Percentiles rank a stretch among this genome's conserved stretches.
These are phyloP conservation scores for Populus tomentosa DNA, from an alignment of 441 rosid species.

Conservation along the genomic window DNA sequence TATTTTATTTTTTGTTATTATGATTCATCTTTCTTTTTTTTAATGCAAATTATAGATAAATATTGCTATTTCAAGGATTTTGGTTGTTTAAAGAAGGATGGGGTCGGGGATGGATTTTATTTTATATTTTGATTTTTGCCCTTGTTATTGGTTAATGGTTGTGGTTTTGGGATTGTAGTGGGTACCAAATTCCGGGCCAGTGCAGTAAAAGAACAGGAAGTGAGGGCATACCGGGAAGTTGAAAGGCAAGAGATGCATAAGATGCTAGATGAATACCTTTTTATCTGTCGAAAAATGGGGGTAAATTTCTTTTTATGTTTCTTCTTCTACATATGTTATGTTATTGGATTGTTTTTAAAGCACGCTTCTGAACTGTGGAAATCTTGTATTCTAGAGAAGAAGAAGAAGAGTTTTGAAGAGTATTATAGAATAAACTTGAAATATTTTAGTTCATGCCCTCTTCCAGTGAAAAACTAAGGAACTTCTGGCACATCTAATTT, in stretches of 20 bases:
- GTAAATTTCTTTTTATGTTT: conserved; percentile 37
- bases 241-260: conserved; percentile 53
- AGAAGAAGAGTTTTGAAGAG: not conserved
- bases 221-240: conserved; percentile 49
- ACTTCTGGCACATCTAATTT: not conserved
- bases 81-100: not conserved
- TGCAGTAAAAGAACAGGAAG: conserved; percentile 52
- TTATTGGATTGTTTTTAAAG: not conserved
- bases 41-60: not conserved
- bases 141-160: not conserved
- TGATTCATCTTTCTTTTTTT: not conserved
- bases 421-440: not conserved
- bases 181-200: conserved; percentile 68
- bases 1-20: no score
- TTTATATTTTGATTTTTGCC: not conserved
- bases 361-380: not conserved
- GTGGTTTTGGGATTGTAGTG: conserved; percentile 43
- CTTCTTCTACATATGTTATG: not conserved
- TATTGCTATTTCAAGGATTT: not conserved
- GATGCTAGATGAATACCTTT: conserved; percentile 54
- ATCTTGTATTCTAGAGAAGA: not conserved
- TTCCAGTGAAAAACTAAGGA: not conserved
- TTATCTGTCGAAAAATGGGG: conserved; percentile 59
- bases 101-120: not conserved
- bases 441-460: not conserved